Conservation (phyloP, 495 filamentous ascomycete genomes). For the Penicillium roqueforti region DNA sequence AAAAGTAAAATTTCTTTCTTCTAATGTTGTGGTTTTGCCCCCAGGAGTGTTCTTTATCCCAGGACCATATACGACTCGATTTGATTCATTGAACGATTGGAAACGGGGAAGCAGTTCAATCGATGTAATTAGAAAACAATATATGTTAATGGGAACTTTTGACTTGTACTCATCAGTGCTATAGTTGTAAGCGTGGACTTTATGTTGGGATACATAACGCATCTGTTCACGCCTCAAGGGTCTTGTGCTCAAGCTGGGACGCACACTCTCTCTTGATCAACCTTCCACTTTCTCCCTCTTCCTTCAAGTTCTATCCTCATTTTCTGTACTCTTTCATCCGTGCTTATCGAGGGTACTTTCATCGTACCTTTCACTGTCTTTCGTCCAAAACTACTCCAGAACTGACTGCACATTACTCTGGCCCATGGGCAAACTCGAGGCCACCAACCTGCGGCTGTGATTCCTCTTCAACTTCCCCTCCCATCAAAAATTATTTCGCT, state of each 20-base stretch:
- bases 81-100: neutral
- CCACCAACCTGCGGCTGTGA: neutral
- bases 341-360: neutral
- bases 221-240: neutral
- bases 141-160: too few relatives aligned
- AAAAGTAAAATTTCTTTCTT: constrained; percentile 1
- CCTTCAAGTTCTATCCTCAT: neutral
- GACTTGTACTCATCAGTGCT: too few relatives aligned
- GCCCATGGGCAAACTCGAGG: neutral
- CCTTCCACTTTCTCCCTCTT: neutral
- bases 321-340: neutral
- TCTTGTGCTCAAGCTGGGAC: neutral
- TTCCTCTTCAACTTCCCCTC: neutral
- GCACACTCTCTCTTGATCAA: neutral
- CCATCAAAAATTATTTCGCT: neutral
- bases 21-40: neutral
- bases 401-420: neutral
- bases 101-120: neutral
- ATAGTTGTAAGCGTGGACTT: neutral
- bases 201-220: neutral
- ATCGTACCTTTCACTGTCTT: neutral
- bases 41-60: neutral
- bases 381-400: neutral
- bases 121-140: neutral
- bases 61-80: neutral